These are phyloP conservation scores for Rhodamnia rubescens DNA, from an alignment of 345 rosid genomes.

Conservation along the genomic window DNA sequence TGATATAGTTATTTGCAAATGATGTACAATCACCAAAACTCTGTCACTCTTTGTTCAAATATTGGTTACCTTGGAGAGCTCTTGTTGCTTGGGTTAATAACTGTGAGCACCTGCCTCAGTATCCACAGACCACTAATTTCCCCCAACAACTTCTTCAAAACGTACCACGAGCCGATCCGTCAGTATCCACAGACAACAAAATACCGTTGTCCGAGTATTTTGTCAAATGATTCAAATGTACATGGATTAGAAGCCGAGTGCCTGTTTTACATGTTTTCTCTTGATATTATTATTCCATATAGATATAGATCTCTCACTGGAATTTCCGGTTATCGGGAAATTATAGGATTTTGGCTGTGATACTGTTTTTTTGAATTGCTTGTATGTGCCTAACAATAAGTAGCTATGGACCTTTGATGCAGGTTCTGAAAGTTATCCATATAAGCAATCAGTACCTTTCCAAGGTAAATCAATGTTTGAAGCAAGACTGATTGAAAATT, in stretches of 20 bases:
- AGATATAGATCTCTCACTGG: not conserved
- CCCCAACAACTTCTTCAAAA: not conserved
- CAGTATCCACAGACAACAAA: no score
- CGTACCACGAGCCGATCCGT: no score
- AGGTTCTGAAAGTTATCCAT: conserved; percentile 37
- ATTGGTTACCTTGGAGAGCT: not conserved
- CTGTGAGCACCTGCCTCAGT: not conserved
- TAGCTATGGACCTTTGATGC: not conserved
- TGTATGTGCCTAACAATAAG: not conserved
- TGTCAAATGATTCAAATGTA: not conserved
- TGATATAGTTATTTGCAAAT: not conserved
- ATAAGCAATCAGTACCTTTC: conserved; percentile 18
- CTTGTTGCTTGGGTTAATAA: not conserved
- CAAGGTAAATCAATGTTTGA: conserved; percentile 21
- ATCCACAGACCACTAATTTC: not conserved
- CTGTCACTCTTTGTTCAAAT: not conserved
- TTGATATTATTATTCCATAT: not conserved
- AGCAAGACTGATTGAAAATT: not conserved
- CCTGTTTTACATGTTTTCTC: not conserved
- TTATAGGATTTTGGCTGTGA: not conserved
- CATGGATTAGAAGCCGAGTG: not conserved
- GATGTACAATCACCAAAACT: not conserved
- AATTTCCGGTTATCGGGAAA: not conserved
- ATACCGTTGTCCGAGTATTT: not conserved
- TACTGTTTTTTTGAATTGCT: not conserved